A percentile compares a stretch with the other conserved stretches of the same genome.
Conservation (phyloP, 2,329 filamentous ascomycete genomes). For the Stemphylium vesicarium region DNA sequence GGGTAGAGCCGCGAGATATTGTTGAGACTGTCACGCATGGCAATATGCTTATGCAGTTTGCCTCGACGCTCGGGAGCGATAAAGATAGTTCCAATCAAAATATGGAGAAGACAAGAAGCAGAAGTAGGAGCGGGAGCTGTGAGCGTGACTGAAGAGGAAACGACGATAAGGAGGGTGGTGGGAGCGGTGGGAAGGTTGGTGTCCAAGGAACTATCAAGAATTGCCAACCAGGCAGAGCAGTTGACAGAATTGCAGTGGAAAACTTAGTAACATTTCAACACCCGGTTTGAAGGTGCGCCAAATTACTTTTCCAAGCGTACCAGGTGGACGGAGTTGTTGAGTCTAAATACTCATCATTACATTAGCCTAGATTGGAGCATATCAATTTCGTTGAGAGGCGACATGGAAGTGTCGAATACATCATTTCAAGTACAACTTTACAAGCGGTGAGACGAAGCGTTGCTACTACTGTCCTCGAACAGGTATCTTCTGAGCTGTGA, state of each 20-base stretch:
- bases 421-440: neutral
- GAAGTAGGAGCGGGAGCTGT: neutral
- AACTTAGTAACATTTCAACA: neutral
- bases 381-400: neutral
- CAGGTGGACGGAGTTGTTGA: neutral
- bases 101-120: neutral
- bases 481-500: slow-evolving; percentile 1
- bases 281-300: neutral
- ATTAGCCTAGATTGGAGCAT: neutral
- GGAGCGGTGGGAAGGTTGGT: neutral
- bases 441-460: neutral
- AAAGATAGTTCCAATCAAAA: neutral
- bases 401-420: neutral
- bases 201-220: neutral
- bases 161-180: neutral
- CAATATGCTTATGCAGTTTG: slow-evolving; percentile 23
- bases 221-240: neutral
- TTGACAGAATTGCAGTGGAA: neutral
- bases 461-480: neutral
- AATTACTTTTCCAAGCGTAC: neutral
- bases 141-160: neutral
- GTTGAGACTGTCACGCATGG: slow-evolving; percentile 24
- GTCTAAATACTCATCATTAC: no score
- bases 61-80: neutral
- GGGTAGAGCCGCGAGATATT: slow-evolving; percentile 19